These are phyloP conservation scores for Annulohypoxylon bovei DNA, from an alignment of 495 filamentous ascomycete species.

Conservation along the genomic window DNA sequence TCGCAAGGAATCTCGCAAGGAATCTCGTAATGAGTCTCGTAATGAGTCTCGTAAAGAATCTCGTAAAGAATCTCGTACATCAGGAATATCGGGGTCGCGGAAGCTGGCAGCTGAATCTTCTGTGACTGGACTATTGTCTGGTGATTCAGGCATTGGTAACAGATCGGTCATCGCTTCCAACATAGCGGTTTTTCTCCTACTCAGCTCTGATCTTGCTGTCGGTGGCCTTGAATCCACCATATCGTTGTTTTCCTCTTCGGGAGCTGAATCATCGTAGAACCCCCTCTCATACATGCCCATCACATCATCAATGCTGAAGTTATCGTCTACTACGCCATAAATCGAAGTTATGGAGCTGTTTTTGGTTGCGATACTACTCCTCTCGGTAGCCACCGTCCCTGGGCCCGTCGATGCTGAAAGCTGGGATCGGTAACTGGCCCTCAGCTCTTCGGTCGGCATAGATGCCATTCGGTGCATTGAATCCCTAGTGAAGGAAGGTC, in stretches of 20 bases:
- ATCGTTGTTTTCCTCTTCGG: slow-evolving; percentile 52
- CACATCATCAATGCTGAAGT: slow-evolving; percentile 88
- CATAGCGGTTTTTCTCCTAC: slow-evolving; percentile 49
- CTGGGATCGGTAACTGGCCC: slow-evolving; percentile 77
- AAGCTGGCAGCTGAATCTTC: slow-evolving; percentile 56
- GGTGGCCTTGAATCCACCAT: slow-evolving; percentile 47
- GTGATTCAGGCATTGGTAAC: slow-evolving; percentile 44
- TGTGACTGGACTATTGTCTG: slow-evolving; percentile 32
- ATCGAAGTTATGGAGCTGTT: slow-evolving; percentile 79
- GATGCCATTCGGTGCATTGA: slow-evolving; percentile 52
- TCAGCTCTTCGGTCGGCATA: slow-evolving; percentile 63
- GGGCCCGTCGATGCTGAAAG: slow-evolving; percentile 73
- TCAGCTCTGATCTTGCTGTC: slow-evolving; percentile 48
- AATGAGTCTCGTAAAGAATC: slow-evolving; percentile 48
- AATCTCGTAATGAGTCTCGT: slow-evolving; percentile 47
- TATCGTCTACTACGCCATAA: slow-evolving; percentile 68
- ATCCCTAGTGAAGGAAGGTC: slow-evolving; percentile 49
- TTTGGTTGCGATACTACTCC: slow-evolving; percentile 83
- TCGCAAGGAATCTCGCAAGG: slow-evolving; percentile 47
- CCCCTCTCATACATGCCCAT: slow-evolving; percentile 93
- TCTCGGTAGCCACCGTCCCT: slow-evolving; percentile 75
- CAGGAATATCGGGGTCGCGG: slow-evolving; percentile 45
- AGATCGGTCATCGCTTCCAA: slow-evolving; percentile 58
- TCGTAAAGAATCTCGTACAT: slow-evolving; percentile 47
- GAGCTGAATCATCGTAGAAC: slow-evolving; percentile 69